Percentiles rank a stretch among this genome's conserved stretches.
Conservation (phyloP, 495 filamentous ascomycete genomes). For the Penicillium fimorum region DNA sequence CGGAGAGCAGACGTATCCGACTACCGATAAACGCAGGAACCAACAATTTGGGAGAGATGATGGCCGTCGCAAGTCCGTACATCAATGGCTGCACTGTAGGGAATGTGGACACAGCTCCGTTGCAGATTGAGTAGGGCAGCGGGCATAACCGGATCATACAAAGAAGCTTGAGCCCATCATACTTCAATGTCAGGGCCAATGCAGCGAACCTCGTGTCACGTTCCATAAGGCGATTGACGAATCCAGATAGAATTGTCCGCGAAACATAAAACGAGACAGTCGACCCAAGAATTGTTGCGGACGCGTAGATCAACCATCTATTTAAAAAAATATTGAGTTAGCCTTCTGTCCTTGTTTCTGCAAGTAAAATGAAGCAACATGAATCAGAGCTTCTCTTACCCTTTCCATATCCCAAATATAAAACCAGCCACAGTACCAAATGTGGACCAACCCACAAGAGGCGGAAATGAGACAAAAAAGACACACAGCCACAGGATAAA, state of each 20-base stretch:
- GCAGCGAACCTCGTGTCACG: slow-evolving; percentile 77
- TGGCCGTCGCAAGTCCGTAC: slow-evolving; percentile 78
- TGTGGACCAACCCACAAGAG: slow-evolving; percentile 85
- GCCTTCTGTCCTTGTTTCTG: not conserved
- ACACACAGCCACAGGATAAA: slow-evolving; percentile 75
- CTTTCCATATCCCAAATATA: slow-evolving; percentile 88
- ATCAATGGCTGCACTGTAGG: slow-evolving; percentile 74
- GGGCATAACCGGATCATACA: slow-evolving; percentile 93
- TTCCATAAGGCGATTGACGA: slow-evolving; percentile 77
- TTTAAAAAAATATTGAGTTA: slow-evolving; percentile 5
- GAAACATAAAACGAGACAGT: slow-evolving; percentile 76
- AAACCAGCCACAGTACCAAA: slow-evolving; percentile 86
- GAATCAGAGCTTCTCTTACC: slow-evolving; percentile 44
- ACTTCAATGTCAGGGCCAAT: slow-evolving; percentile 62
- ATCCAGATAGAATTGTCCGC: slow-evolving; percentile 69
- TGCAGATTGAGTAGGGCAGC: slow-evolving; percentile 90
- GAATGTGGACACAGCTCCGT: slow-evolving; percentile 91
- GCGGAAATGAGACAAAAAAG: slow-evolving; percentile 81
- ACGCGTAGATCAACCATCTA: slow-evolving; percentile 78
- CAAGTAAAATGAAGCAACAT: not conserved
- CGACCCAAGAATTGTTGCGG: slow-evolving; percentile 74
- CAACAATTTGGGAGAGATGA: slow-evolving; percentile 76
- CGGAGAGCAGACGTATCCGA: slow-evolving; percentile 59
- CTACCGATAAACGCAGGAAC: slow-evolving; percentile 92
- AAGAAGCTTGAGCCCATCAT: slow-evolving; percentile 85